Evolutionary conservation across 169 alveolate genomes (phyloP), one percentile per base, ranked within the genome.

Genomic region (Plasmodium knowlesi): DNA sequence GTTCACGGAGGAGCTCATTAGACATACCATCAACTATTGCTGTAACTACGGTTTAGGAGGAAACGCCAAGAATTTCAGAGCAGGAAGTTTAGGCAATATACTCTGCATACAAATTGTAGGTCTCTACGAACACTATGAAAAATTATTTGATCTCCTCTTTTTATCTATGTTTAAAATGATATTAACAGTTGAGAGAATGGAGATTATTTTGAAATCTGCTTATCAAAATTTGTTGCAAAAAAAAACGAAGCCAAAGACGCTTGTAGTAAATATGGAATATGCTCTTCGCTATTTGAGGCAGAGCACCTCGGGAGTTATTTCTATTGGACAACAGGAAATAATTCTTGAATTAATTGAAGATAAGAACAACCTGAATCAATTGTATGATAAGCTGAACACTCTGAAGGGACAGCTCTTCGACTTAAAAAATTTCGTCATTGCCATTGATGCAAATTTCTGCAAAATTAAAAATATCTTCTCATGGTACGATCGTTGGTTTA

Each of bases 31-130:
- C 2, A 83, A 89, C 53, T 96, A 96, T 82, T 93, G 84, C 22
- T 93, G 96, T 41, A 82, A 67, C 30, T 84, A 93, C 73, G 97
- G 97, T 0, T 22, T 96, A 39, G 94, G 94, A 1, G 88, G 84
- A 2, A 74, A 67, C 76, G 96, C 85, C 22, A 95, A 72, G 16
- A 83, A 50, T 71, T 92, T 54, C 83, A 86, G 39, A 95, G 95
- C 78, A 92, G 96, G 88, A 10, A 82, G 72, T 79, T 70, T 92
- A 72, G 95, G 79, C 84, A 95, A 74, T 84, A 93, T 78, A 2
- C 82, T 54, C 28, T 81, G 73, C 5, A 95, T 28, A 67, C 95
- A 46, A 28, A 79, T 96, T 5, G 91, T 95, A 28, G 92, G 97
- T 61, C 91, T 90, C 34, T 41, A 83, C 16, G 92, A 86, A 37